phyloP scores from a whole-genome alignment of 345 rosid species.

The Lepidium didymum region DNA sequence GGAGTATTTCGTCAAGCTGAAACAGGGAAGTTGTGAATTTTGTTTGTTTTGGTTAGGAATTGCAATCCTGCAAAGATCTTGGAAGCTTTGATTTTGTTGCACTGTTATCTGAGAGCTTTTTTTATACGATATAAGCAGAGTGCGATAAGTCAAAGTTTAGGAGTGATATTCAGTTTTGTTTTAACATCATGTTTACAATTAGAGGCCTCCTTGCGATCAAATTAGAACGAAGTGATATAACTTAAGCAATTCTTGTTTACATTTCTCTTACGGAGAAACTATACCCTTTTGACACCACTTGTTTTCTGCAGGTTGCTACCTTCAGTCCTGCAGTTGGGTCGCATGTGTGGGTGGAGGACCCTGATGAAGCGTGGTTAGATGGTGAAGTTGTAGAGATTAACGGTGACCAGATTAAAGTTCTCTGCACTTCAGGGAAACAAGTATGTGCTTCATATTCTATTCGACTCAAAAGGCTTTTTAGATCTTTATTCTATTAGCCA shows the following conservation, averaged over 20 bases:
- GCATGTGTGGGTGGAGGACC: conserved; percentile 91
- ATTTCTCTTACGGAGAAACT: not conserved
- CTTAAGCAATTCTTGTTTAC: not conserved
- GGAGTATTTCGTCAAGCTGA: not conserved
- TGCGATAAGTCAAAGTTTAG: not conserved
- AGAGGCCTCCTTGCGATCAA: not conserved
- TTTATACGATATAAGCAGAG: not conserved
- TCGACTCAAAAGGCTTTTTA: not conserved
- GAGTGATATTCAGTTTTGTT: not conserved
- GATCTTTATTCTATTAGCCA: not conserved
- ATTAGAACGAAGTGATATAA: not conserved
- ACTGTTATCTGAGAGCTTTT: not conserved
- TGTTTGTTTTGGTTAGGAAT: not conserved
- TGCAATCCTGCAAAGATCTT: not conserved
- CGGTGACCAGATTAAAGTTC: conserved; percentile 70
- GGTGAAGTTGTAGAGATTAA: conserved; percentile 77
- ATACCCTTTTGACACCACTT: conserved; percentile 9
- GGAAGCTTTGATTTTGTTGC: conserved; percentile 2
- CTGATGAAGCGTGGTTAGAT: conserved; percentile 83
- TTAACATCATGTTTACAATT: not conserved
- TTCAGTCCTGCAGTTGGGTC: conserved; percentile 62
- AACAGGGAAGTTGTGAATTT: not conserved
- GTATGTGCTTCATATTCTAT: conserved; percentile 37
- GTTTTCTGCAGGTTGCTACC: conserved; percentile 48
- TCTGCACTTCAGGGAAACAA: conserved; percentile 79